Evolutionary conservation across 352 stramenopile species (phyloP).

Genomic region (Globisporangium emineosum): DNA sequence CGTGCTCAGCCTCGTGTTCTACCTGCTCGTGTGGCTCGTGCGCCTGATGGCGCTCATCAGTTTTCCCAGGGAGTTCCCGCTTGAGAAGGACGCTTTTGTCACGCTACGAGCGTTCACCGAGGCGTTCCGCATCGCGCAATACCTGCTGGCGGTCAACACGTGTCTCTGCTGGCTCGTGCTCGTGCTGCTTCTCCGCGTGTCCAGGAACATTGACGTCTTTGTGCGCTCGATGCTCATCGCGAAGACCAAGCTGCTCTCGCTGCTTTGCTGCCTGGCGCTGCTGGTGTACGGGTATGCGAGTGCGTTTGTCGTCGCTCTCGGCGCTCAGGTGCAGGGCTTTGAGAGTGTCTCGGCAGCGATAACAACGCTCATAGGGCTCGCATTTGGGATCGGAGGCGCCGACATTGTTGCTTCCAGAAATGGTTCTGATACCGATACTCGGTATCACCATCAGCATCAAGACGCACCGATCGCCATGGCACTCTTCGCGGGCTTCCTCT

Average conservation of each 20-base stretch:
- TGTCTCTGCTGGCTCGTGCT: slow-evolving; percentile 46
- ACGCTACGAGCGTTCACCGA: slow-evolving; percentile 36
- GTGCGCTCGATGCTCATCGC: slow-evolving; percentile 33
- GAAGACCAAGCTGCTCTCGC: slow-evolving; percentile 26
- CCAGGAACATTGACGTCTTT: slow-evolving; percentile 38
- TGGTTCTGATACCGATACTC: background rate
- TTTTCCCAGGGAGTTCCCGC: slow-evolving; percentile 28
- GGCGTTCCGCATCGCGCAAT: slow-evolving; percentile 33
- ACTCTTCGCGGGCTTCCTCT: slow-evolving; percentile 38
- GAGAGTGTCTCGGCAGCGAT: slow-evolving; percentile 32
- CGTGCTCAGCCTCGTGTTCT: slow-evolving; percentile 32
- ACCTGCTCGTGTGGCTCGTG: slow-evolving; percentile 42
- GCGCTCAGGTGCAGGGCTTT: slow-evolving; percentile 28
- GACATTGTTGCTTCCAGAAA: slow-evolving; percentile 8
- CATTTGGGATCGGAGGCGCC: slow-evolving; percentile 24
- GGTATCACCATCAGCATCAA: slow-evolving; percentile 13
- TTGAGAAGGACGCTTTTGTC: slow-evolving; percentile 32
- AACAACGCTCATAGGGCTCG: slow-evolving; percentile 33
- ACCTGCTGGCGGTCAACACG: slow-evolving; percentile 31
- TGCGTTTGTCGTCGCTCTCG: slow-evolving; percentile 38
- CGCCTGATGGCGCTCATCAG: slow-evolving; percentile 35
- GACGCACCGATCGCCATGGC: slow-evolving; percentile 25
- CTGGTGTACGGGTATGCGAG: slow-evolving; percentile 48
- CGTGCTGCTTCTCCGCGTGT: slow-evolving; percentile 37
- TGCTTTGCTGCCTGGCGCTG: slow-evolving; percentile 30